A percentile compares a stretch with the other conserved stretches of the same genome.
These are phyloP conservation scores for Chaetothyriales sp. DNA, from an alignment of 2,329 filamentous ascomycete species.

Conservation along the genomic window DNA sequence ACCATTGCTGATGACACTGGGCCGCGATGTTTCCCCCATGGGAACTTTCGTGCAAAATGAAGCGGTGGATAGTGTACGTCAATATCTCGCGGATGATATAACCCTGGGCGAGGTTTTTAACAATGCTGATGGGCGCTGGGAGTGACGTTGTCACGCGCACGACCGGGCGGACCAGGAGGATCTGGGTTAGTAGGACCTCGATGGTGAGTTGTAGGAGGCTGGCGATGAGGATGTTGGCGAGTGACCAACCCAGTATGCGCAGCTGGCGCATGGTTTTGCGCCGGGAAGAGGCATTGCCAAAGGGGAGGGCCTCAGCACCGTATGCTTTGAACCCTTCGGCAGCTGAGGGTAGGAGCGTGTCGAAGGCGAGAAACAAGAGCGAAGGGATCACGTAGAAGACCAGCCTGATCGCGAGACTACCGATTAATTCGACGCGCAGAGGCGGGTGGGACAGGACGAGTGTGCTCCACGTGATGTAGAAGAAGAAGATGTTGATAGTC, in stretches of 20 bases:
- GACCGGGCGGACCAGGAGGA: conserved; percentile 40
- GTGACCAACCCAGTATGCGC: conserved; percentile 39
- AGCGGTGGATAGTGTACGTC: conserved; percentile 62
- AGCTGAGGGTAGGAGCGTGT: conserved; percentile 55
- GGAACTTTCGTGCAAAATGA: conserved; percentile 45
- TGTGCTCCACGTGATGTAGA: conserved; percentile 81
- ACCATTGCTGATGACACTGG: conserved; percentile 39
- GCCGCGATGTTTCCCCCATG: conserved; percentile 17
- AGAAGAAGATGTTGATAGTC: conserved; percentile 72
- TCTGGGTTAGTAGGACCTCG: conserved; percentile 41
- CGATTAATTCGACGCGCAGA: conserved; percentile 60
- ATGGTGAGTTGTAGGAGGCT: conserved; percentile 41
- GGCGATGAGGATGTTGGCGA: conserved; percentile 42
- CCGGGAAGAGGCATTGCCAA: conserved; percentile 24
- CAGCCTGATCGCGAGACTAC: conserved; percentile 52
- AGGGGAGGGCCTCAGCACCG: conserved; percentile 39
- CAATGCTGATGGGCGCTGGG: conserved; percentile 49
- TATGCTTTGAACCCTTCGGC: conserved; percentile 56
- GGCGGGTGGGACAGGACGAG: conserved; percentile 65
- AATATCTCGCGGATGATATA: conserved; percentile 48
- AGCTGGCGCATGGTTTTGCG: conserved; percentile 23
- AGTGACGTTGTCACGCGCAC: conserved; percentile 46
- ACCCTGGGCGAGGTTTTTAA: conserved; percentile 40
- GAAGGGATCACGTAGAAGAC: conserved; percentile 63
- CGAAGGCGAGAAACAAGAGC: conserved; percentile 57